phyloP scores from a whole-genome alignment of 306 rosid genomes.

The Hippophae gyantsensis region DNA sequence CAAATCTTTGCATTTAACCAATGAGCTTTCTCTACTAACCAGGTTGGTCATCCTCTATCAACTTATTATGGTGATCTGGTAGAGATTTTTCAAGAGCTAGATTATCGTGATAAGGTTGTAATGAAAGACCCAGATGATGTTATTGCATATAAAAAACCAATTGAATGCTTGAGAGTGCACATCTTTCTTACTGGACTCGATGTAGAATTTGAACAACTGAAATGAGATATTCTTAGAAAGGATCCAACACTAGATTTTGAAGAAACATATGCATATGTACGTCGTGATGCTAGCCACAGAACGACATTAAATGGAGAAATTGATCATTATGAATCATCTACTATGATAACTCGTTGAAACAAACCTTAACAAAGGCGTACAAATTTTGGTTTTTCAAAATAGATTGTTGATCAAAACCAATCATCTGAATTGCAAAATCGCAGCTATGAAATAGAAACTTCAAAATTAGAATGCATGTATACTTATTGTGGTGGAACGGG shows the following conservation, averaged over 20 bases:
- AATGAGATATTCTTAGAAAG: not conserved
- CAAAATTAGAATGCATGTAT: no score
- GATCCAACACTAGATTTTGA: not conserved
- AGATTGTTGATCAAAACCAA: no score
- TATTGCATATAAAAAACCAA: not conserved
- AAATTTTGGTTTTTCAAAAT: not conserved
- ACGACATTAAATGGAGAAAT: not conserved
- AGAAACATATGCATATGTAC: not conserved
- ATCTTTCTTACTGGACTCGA: not conserved
- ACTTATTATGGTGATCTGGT: not conserved
- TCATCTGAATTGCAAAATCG: no score
- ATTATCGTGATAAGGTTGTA: not conserved
- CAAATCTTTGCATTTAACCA: no score
- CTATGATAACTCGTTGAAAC: not conserved
- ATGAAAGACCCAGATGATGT: not conserved
- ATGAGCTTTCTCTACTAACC: no score
- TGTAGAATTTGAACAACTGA: not conserved
- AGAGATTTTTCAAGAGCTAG: not conserved
- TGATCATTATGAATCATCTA: not conserved
- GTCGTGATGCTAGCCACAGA: not conserved
- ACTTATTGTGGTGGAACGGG: no score
- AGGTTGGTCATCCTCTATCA: not conserved
- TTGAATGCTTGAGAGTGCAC: not conserved
- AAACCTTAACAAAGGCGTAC: not conserved
- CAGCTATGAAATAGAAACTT: no score